Base-by-base conservation (phyloP, 148 eudicot species). In the Persicaria maculosa region DNA sequence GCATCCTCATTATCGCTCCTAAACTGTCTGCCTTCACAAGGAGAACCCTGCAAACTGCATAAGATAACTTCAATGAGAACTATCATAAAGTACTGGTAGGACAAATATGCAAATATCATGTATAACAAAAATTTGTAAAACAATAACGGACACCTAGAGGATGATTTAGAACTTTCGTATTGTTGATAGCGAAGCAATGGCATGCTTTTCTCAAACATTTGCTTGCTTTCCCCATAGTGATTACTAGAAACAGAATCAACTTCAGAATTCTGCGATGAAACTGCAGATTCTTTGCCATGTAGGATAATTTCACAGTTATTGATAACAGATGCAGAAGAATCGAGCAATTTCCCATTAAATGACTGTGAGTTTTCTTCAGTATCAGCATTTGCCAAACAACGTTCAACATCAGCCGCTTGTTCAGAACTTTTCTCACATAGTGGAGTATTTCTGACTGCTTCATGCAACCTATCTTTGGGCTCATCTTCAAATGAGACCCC, bases 41-140 rank as follows among this genome's bases (percentile, higher is more conserved):
- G 87, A 77, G 94, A 90, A 44, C 87, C 89, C 80, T 81, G 93
- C 72, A 87, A 83, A 82, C 97, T 95, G 85, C 83, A 87, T 77
- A 46, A 50, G 71, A 75, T 19, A 64, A 44, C 11, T 20, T 47
- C 46, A 31, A 65, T 44, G 69, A 67, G 47, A 47, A 36, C 19
- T 14, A 54, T 46, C 25, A 44, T 15, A 19, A 62, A 40, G 4
- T 12, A 12, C 43, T 5, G 47, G 46, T 14, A 43, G n/a, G 47
- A 40, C 17, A 65, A 40, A 43, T 6, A 31, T 65, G 45, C 43
- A 65, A 3, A 64, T 64, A 64, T 14, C 45, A 40, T 65, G 10
- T 11, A 59, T 6, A 59, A 19, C 6, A 45, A 36, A 15, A 12
- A 65, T 5, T 36, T 65, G 19, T 40, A 5, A 15, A 36, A 4